Evolutionary conservation across 352 stramenopile genomes (phyloP).

Genomic region (Phytophthora pisi): DNA sequence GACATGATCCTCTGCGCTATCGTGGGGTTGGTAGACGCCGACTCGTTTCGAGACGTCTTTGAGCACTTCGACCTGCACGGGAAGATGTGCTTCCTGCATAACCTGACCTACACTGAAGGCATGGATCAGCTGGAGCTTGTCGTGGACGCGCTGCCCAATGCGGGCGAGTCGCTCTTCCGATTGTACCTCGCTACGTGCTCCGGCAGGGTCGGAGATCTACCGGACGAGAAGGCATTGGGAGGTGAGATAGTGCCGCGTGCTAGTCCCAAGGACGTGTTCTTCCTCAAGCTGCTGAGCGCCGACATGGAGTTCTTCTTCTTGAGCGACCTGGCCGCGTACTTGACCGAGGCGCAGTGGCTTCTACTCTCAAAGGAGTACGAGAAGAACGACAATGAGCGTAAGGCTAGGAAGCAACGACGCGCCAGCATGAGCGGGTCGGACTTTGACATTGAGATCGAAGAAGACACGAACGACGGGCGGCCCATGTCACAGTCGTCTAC

Average conservation of each 20-base stretch:
- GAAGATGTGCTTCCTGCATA: constrained; percentile 66
- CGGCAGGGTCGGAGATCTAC: constrained; percentile 25
- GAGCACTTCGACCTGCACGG: constrained; percentile 63
- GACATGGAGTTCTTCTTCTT: constrained; percentile 82
- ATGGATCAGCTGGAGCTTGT: constrained; percentile 62
- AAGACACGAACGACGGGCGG: constrained; percentile 27
- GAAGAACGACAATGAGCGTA: constrained; percentile 50
- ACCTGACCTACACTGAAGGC: constrained; percentile 60
- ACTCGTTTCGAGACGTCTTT: constrained; percentile 76
- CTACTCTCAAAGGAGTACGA: constrained; percentile 69
- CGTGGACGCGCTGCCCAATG: constrained; percentile 56
- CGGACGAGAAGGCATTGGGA: constrained; percentile 11
- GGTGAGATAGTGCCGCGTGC: background rate
- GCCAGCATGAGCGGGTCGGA: constrained; percentile 13
- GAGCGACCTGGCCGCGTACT: constrained; percentile 57
- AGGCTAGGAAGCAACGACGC: constrained; percentile 28
- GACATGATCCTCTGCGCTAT: constrained; percentile 80
- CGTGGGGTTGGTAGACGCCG: constrained; percentile 59
- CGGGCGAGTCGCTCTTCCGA: constrained; percentile 64
- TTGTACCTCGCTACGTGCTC: constrained; percentile 62
- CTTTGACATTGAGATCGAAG: constrained; percentile 21
- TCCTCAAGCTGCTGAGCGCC: constrained; percentile 53
- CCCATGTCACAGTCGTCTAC: constrained; percentile 7
- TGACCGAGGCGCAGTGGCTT: constrained; percentile 73
- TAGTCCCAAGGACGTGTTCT: constrained; percentile 62